Percentiles rank a stretch among this genome's conserved stretches.
phyloP scores from a whole-genome alignment of 352 stramenopile species.

The Phytophthora nicotianae region DNA sequence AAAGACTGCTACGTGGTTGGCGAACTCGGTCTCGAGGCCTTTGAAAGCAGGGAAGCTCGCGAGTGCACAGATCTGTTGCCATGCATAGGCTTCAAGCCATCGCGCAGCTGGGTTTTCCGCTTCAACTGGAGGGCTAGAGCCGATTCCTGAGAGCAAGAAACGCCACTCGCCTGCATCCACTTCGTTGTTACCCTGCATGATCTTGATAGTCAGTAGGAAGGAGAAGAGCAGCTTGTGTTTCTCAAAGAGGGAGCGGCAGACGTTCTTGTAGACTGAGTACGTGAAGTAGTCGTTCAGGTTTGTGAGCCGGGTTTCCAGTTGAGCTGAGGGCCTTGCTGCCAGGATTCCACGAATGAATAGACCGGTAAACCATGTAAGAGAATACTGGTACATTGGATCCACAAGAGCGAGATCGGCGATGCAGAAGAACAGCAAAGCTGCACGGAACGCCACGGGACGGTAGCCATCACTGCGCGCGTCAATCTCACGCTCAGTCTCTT shows the following conservation, averaged over 20 bases:
- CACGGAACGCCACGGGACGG: slow-evolving; percentile 86
- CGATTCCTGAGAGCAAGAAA: slow-evolving; percentile 90
- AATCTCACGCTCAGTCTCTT: slow-evolving; percentile 92
- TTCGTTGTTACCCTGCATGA: slow-evolving; percentile 85
- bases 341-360: slow-evolving; percentile 93
- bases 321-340: slow-evolving; percentile 63
- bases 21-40: slow-evolving; percentile 46
- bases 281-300: slow-evolving; percentile 94
- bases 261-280: slow-evolving; percentile 95
- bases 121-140: slow-evolving; percentile 25
- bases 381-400: slow-evolving; percentile 94
- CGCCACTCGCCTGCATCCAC: slow-evolving; percentile 88
- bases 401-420: slow-evolving; percentile 89
- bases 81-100: slow-evolving; percentile 76
- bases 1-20: slow-evolving; percentile 51
- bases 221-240: slow-evolving; percentile 95
- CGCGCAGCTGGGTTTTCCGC: slow-evolving; percentile 35
- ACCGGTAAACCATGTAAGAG: slow-evolving; percentile 91
- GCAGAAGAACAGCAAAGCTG: slow-evolving; percentile 91
- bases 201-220: slow-evolving; percentile 90
- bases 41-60: slow-evolving; percentile 39
- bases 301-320: slow-evolving; percentile 76
- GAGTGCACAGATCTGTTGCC: slow-evolving; percentile 59
- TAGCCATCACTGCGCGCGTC: slow-evolving; percentile 88
- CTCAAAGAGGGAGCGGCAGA: slow-evolving; percentile 94